Percentiles rank a stretch among this genome's conserved stretches.
Conservation (phyloP, 2,329 filamentous ascomycete species). For the Cladosporium sp. region DNA sequence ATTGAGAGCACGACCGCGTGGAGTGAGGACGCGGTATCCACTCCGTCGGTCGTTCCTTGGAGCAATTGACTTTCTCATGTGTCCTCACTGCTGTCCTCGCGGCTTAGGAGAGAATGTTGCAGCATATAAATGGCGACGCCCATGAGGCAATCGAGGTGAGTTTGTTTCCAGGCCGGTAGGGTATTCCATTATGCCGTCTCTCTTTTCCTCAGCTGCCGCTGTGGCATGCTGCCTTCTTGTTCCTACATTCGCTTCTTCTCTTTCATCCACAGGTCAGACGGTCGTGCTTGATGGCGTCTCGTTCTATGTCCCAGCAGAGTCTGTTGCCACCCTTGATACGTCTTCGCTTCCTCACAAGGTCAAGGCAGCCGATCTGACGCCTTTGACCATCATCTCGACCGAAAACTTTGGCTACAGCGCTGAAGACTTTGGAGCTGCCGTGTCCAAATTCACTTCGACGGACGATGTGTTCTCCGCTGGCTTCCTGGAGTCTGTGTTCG, state of each 20-base stretch:
- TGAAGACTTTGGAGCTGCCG: slow-evolving; percentile 20
- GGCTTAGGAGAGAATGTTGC: not conserved
- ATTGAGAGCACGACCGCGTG: not conserved
- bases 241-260: slow-evolving; percentile 11
- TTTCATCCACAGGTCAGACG: slow-evolving; percentile 35
- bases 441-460: slow-evolving; percentile 26
- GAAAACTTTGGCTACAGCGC: slow-evolving; percentile 20
- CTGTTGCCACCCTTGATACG: slow-evolving; percentile 27
- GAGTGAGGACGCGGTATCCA: not conserved
- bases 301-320: slow-evolving; percentile 36
- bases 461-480: slow-evolving; percentile 39
- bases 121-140: not conserved
- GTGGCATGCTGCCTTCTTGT: not conserved
- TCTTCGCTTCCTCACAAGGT: slow-evolving; percentile 11
- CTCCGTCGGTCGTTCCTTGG: not conserved
- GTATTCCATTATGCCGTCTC: not conserved
- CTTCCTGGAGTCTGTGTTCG: slow-evolving; percentile 31
- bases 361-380: slow-evolving; percentile 26
- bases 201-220: not conserved
- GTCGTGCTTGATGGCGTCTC: slow-evolving; percentile 34
- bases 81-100: not conserved
- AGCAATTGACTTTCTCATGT: not conserved
- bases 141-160: not conserved
- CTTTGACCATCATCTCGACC: slow-evolving; percentile 34
- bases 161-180: not conserved